Conservation (phyloP, 257 asterid species). For the Nicotiana obtusifolia region DNA sequence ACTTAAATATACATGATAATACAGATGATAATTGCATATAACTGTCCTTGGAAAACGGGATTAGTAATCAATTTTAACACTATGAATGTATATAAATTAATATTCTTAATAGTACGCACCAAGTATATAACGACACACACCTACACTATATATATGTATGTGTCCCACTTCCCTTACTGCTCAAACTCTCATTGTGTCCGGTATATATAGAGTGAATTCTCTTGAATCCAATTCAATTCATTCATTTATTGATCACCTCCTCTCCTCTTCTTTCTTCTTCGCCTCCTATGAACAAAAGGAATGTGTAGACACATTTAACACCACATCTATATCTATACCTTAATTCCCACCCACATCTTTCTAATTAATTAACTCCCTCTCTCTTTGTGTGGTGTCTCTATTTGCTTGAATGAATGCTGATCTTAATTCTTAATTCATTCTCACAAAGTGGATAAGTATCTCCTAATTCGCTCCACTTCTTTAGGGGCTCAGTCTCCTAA, state of each 20-base stretch:
- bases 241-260: not conserved
- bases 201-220: slow-evolving; percentile 16
- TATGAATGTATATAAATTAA: not conserved
- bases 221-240: slow-evolving; percentile 12
- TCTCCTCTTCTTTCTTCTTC: not conserved
- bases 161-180: slow-evolving; percentile 36
- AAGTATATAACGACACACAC: slow-evolving; percentile 3
- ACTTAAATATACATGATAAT: too few relatives aligned
- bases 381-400: not conserved
- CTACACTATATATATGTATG: slow-evolving; percentile 23
- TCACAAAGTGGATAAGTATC: slow-evolving; percentile 39
- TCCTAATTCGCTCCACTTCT: slow-evolving; percentile 24
- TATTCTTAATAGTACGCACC: slow-evolving; percentile 7
- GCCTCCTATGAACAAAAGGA: slow-evolving; percentile 14
- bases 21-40: too few relatives aligned
- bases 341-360: too few relatives aligned
- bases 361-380: not conserved
- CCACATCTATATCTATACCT: not conserved
- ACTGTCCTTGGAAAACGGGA: too few relatives aligned
- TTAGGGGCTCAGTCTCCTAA: slow-evolving; percentile 15
- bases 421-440: slow-evolving; percentile 25
- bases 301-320: slow-evolving; percentile 9
- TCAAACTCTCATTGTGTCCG: slow-evolving; percentile 7
- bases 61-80: too few relatives aligned
- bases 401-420: slow-evolving; percentile 38